Evolutionary conservation across 2,329 filamentous ascomycete species (phyloP), one percentile per base, ranked within the genome.

Genomic region (Monilinia vaccinii-corymbosi): DNA sequence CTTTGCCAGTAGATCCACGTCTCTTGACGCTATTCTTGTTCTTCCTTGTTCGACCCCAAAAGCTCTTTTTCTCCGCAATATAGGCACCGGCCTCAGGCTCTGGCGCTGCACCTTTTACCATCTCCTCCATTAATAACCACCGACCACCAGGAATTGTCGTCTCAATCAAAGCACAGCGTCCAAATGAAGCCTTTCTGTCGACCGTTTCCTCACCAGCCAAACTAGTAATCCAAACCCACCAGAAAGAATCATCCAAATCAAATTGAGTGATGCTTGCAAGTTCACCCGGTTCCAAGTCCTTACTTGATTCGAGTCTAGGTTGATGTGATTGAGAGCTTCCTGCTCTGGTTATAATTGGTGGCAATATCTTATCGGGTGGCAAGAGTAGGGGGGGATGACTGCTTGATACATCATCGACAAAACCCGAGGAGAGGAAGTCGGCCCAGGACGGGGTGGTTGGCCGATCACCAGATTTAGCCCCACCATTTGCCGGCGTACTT

Each of bases 151-250:
- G 79, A 62, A 97, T 94, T 16, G 83, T 79, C 0, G 94, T 97
- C 73, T 99, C 94, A 49, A 97, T 82, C 44, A 99, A 81, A 23
- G 94, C 91, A 70, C 94, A 99, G 64, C 94, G 83, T 42, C 94
- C 94, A 72, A 99, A 99, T 0, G 92, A 91, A 7, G 92, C 87
- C 72, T 99, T 99, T 62, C 94, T 85, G 50, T 87, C 81, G 0
- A 85, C 75, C 0, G 92, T 89, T 75, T 99, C 94, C 70, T 99
- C 94, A 0, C 86, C 88, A 1, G 93, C 91, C 69, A 99, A 77
- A 78, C 93, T 97, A 67, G 85, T 95, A 81, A 99, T 97, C 94
- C 94, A 99, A 4, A 97, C 94, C 93, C 94, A 97, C 94, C 94
- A 99, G 73, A 99, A 99, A 1, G 91, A 88, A 72, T 97, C 93